Evolutionary conservation across 2,329 filamentous ascomycete genomes (phyloP), one percentile per base, ranked within the genome.

Genomic region (Colletotrichum sansevieriae): DNA sequence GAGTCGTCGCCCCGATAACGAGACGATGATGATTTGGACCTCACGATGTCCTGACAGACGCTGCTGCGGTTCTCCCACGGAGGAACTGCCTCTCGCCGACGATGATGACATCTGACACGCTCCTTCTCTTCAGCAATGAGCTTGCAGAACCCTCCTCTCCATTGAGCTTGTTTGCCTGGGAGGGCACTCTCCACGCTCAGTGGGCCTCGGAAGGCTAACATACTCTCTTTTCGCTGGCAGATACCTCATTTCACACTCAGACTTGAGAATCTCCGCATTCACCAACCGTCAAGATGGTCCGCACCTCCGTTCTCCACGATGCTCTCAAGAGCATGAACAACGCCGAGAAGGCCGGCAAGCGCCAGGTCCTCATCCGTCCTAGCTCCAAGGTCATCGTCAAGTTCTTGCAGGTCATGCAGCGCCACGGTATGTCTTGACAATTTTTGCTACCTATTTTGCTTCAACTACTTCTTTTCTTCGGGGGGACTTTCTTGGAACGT

Each of bases 321-420:
- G 94, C 93, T 83, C 92, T 98, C 81, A 97, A 97, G 85, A 89
- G 91, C 88, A 98, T 99, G 92, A 99, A 99, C 94, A 99, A 99
- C 86, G 96, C 96, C 89, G 97, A 99, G 91, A 98, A 99, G 92
- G 89, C 93, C 78, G 96, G 96, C 88, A 98, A 98, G 92, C 95
- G 96, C 82, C 96, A 99, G 88, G 96, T 98, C 82, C 82, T 99
- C 84, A 98, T 99, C 90, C 91, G 95, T 80, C 96, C 97, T 78
- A 92, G 90, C 84, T 98, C 96, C 85, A 99, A 99, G 93, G 96
- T 99, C 89, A 99, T 99, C 80, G 87, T 97, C 89, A 98, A 98
- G 91, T 99, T 98, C 91, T 89, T 99, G 82, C 89, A 89, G 82
- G 95, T 98, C 84, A 99, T 99, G 96, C 96, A 99, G 89, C 94